Percentiles rank a stretch among this genome's conserved stretches.
These are phyloP conservation scores for Sporothrix globosa DNA, from an alignment of 2,329 filamentous ascomycete genomes.

Conservation along the genomic window DNA sequence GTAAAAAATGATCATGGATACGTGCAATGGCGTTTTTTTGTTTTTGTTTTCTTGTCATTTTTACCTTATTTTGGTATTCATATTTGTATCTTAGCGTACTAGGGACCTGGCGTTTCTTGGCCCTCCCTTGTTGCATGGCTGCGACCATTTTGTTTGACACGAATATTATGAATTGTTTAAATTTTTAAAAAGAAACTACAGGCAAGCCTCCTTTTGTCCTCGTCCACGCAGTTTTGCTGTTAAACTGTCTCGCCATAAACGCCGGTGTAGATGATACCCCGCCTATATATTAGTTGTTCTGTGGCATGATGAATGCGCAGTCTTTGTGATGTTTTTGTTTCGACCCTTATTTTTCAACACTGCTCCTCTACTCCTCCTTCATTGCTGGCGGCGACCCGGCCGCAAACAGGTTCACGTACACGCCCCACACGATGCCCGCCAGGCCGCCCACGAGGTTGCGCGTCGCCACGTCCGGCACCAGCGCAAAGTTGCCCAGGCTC, in stretches of 20 bases:
- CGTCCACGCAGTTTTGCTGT: too few species aligned
- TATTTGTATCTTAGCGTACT: slow-evolving; percentile 1
- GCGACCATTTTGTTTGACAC: background rate
- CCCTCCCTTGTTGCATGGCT: background rate
- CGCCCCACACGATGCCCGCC: slow-evolving; percentile 70
- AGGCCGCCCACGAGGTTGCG: slow-evolving; percentile 68
- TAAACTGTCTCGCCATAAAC: background rate
- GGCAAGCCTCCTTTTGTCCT: background rate
- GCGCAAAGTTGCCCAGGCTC: slow-evolving; percentile 67
- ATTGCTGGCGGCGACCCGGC: background rate
- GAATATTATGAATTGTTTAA: slow-evolving; percentile 4
- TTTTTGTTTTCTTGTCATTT: background rate
- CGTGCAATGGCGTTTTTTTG: slow-evolving; percentile 20
- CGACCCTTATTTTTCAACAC: background rate
- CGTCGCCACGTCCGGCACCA: slow-evolving; percentile 65
- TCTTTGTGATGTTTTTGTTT: background rate
- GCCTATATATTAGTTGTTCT: background rate
- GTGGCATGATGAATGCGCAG: background rate
- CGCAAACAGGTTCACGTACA: slow-evolving; percentile 56
- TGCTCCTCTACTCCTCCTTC: background rate
- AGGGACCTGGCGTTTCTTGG: background rate
- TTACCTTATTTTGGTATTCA: background rate
- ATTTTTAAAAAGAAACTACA: background rate
- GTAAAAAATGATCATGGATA: slow-evolving; percentile 1
- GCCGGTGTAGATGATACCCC: background rate